Conservation (phyloP, 768 basidiomycete species). For the Phaffia tasmanica region DNA sequence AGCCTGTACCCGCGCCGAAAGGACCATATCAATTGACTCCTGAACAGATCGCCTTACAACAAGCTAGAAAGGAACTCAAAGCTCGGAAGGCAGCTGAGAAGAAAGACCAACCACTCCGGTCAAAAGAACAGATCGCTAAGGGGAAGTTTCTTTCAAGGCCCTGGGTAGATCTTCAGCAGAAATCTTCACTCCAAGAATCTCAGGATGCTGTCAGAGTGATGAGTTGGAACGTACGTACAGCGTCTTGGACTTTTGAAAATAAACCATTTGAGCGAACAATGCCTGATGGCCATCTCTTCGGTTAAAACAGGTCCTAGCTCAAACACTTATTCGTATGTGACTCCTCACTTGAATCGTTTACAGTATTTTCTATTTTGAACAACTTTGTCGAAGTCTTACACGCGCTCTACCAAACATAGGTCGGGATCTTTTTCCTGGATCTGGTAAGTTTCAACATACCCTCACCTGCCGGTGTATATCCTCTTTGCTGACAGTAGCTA, state of each 20-base stretch:
- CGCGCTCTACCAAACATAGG: constrained; percentile 41
- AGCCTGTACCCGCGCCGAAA: background rate
- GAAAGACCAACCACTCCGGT: background rate
- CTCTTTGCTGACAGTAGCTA: background rate
- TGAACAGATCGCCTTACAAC: constrained; percentile 9
- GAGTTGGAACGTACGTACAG: constrained; percentile 24
- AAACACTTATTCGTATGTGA: constrained; percentile 24
- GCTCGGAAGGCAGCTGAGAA: constrained; percentile 6
- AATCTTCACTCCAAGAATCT: background rate
- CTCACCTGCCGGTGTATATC: background rate
- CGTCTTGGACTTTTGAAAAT: background rate
- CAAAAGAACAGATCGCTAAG: constrained; percentile 15
- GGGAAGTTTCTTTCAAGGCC: constrained; percentile 12
- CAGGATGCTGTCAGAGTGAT: constrained; percentile 7
- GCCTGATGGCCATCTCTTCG: background rate
- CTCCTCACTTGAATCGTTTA: background rate
- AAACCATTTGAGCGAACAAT: background rate
- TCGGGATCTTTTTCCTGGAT: constrained; percentile 61
- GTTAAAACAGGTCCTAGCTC: constrained; percentile 18
- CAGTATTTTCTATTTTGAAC: too few relatives aligned
- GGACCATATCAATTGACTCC: constrained; percentile 13
- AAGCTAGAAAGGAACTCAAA: constrained; percentile 8
- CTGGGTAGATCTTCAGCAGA: background rate
- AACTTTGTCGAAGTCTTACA: background rate
- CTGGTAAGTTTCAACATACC: constrained; percentile 8